These are phyloP conservation scores for Botrytis pseudocinerea DNA, from an alignment of 2,329 filamentous ascomycete genomes.

Conservation along the genomic window DNA sequence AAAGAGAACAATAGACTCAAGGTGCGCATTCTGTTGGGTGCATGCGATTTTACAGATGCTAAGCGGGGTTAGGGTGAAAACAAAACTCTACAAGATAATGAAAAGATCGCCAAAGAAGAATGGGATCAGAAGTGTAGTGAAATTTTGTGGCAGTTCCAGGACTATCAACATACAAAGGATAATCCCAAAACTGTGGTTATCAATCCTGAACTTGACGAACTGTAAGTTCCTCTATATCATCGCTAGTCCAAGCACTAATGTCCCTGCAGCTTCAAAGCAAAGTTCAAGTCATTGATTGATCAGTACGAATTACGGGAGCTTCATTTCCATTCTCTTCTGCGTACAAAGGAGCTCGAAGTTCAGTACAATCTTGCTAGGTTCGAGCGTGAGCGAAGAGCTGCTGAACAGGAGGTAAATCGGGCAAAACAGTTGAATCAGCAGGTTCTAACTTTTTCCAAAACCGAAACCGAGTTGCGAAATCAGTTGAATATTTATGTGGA, in stretches of 20 bases:
- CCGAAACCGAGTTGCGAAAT: slow-evolving; percentile 87
- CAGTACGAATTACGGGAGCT: slow-evolving; percentile 95
- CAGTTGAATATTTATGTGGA: slow-evolving; percentile 98
- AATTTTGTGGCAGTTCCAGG: slow-evolving; percentile 80
- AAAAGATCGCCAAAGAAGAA: slow-evolving; percentile 77
- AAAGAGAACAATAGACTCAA: slow-evolving; percentile 98
- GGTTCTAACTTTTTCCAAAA: slow-evolving; percentile 93
- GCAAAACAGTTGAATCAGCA: slow-evolving; percentile 85
- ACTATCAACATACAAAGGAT: slow-evolving; percentile 84
- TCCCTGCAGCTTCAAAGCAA: slow-evolving; percentile 70
- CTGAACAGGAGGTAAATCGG: slow-evolving; percentile 77
- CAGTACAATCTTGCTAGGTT: slow-evolving; percentile 86
- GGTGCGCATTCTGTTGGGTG: slow-evolving; percentile 50
- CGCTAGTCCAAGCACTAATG: slow-evolving; percentile 35
- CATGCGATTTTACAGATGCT: slow-evolving; percentile 25
- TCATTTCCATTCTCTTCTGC: slow-evolving; percentile 88
- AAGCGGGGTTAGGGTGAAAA: slow-evolving; percentile 71
- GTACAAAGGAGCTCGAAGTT: slow-evolving; percentile 93
- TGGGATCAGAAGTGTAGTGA: slow-evolving; percentile 84
- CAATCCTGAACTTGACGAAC: slow-evolving; percentile 84
- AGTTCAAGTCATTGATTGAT: slow-evolving; percentile 94
- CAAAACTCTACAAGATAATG: slow-evolving; percentile 82
- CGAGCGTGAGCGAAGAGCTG: slow-evolving; percentile 85
- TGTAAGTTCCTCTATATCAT: slow-evolving; percentile 52
- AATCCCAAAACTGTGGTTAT: slow-evolving; percentile 77